phyloP scores from a whole-genome alignment of 345 rosid species.

The Dipteronia sinensis region DNA sequence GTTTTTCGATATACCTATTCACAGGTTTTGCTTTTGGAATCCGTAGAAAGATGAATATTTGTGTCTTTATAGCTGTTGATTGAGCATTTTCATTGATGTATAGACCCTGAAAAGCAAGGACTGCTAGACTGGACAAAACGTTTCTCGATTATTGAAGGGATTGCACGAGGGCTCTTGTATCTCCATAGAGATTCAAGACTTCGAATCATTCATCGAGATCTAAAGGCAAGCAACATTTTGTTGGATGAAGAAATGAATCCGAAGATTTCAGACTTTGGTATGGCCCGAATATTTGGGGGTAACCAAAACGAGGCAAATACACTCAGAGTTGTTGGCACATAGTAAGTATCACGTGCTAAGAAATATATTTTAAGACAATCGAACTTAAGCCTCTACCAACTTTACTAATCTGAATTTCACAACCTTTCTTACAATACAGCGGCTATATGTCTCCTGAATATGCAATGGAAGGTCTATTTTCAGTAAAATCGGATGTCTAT shows the following conservation, averaged over 20 bases:
- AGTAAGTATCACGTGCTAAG: slow-evolving; percentile 36
- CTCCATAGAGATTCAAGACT: slow-evolving; percentile 74
- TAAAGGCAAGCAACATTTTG: slow-evolving; percentile 69
- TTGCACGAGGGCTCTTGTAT: slow-evolving; percentile 78
- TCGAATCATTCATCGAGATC: slow-evolving; percentile 70
- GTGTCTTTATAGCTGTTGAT: background rate
- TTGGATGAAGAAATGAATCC: slow-evolving; percentile 77
- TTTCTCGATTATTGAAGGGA: slow-evolving; percentile 61
- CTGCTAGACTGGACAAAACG: slow-evolving; percentile 57
- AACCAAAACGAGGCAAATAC: slow-evolving; percentile 62
- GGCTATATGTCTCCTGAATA: slow-evolving; percentile 84
- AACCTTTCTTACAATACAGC: slow-evolving; percentile 30
- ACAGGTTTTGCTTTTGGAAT: background rate
- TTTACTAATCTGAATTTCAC: background rate
- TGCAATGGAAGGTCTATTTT: slow-evolving; percentile 76
- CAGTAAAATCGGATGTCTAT: slow-evolving; percentile 69
- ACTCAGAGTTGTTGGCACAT: slow-evolving; percentile 63
- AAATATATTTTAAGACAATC: background rate
- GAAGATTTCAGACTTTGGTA: slow-evolving; percentile 75
- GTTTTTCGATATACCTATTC: slow-evolving; percentile 3
- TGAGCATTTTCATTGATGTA: background rate
- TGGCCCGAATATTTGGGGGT: slow-evolving; percentile 64
- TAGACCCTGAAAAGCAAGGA: slow-evolving; percentile 47
- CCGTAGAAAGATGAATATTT: background rate
- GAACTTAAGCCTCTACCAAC: background rate